A percentile compares a stretch with the other conserved stretches of the same genome.
These are phyloP conservation scores for Zygosaccharomyces rouxii DNA, from an alignment of 805 yeast genomes.

Conservation along the genomic window DNA sequence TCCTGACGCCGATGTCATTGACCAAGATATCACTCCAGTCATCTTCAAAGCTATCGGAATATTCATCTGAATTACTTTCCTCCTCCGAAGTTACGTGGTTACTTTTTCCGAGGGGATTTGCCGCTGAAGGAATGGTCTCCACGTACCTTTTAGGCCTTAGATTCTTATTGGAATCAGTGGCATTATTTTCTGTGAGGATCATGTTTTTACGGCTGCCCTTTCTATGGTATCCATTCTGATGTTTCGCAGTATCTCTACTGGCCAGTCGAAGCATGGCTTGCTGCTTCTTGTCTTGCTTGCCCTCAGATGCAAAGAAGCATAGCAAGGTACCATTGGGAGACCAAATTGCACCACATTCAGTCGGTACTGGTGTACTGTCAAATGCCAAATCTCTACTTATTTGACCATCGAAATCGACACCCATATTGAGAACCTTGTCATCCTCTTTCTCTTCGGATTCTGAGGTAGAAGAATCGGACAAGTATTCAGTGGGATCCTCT, in stretches of 20 bases:
- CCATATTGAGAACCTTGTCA: constrained; percentile 27
- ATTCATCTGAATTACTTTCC: constrained; percentile 27
- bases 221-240: constrained; percentile 2
- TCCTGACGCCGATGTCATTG: constrained; percentile 47
- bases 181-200: constrained; percentile 1
- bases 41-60: constrained; percentile 57
- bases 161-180: constrained; percentile 10
- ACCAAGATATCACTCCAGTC: constrained; percentile 65
- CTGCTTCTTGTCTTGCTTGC: constrained; percentile 37
- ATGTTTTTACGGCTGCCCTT: constrained; percentile 3
- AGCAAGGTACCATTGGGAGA: constrained; percentile 70
- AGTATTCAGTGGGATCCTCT: constrained; percentile 36
- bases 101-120: constrained; percentile 6
- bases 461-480: constrained; percentile 32
- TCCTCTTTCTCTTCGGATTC: constrained; percentile 41
- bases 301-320: constrained; percentile 71
- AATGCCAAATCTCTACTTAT: constrained; percentile 34
- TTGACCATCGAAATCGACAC: neutral
- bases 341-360: constrained; percentile 92
- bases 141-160: constrained; percentile 34
- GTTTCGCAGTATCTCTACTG: constrained; percentile 26
- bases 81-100: constrained; percentile 27
- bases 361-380: constrained; percentile 87
- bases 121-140: constrained; percentile 25
- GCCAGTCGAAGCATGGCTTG: constrained; percentile 31